phyloP scores from a whole-genome alignment of 345 rosid genomes.

The Syzygium jambos region DNA sequence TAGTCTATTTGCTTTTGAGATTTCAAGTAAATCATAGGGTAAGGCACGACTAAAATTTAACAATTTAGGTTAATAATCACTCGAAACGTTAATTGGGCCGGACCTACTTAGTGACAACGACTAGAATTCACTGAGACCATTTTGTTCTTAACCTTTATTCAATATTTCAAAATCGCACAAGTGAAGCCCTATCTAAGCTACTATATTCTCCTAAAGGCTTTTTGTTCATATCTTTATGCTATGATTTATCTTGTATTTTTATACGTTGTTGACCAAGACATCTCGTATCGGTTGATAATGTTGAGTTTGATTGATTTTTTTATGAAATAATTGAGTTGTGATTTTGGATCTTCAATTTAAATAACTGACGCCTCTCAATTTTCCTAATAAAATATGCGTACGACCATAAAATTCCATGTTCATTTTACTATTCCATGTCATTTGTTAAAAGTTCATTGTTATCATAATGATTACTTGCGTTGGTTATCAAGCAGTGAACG shows the following conservation, averaged over 20 bases:
- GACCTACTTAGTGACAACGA: too few relatives aligned
- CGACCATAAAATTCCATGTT: neutral
- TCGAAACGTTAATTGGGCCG: too few relatives aligned
- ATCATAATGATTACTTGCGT: neutral
- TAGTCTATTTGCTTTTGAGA: too few relatives aligned
- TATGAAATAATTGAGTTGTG: neutral
- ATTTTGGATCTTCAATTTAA: neutral
- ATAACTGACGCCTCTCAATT: neutral
- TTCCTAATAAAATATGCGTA: neutral
- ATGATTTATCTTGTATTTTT: neutral
- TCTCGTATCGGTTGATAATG: neutral
- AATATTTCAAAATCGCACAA: too few relatives aligned
- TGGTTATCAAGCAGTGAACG: neutral
- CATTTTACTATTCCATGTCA: fast-evolving
- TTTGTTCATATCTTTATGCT: too few relatives aligned
- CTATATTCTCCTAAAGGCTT: too few relatives aligned
- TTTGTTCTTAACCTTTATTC: too few relatives aligned
- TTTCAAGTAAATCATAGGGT: too few relatives aligned
- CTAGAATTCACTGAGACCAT: too few relatives aligned
- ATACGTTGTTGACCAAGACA: neutral
- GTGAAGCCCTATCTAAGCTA: too few relatives aligned
- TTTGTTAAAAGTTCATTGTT: neutral
- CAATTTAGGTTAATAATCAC: too few relatives aligned
- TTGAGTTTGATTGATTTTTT: neutral
- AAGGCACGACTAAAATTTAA: too few relatives aligned